Percentiles rank a stretch among this genome's conserved stretches.
phyloP scores from a whole-genome alignment of 176 grass and related monocot species.

The Oryza coarctata region DNA sequence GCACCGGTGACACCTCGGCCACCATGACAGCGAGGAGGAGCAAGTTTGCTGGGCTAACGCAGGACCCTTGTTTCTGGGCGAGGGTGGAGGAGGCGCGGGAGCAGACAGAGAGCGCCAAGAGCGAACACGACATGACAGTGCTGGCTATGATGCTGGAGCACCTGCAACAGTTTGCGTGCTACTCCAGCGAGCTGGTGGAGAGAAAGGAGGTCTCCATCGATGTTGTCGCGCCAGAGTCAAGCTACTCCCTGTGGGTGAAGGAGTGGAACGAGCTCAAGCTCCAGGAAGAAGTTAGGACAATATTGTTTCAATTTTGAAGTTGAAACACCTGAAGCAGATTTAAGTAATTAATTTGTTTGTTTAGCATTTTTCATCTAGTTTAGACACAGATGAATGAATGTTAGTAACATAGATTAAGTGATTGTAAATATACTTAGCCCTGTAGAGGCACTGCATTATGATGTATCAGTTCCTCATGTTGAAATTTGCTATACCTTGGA shows the following conservation, averaged over 20 bases:
- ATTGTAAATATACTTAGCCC: slow-evolving; percentile 38
- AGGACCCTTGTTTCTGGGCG: slow-evolving; percentile 97
- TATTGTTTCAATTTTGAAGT: slow-evolving; percentile 34
- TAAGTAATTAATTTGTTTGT: neutral
- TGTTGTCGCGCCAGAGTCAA: slow-evolving; percentile 83
- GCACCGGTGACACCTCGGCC: neutral
- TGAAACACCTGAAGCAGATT: neutral
- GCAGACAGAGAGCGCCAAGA: slow-evolving; percentile 34
- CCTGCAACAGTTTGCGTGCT: slow-evolving; percentile 59
- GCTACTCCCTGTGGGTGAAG: slow-evolving; percentile 69
- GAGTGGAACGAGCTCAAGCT: slow-evolving; percentile 75
- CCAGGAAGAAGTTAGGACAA: slow-evolving; percentile 37
- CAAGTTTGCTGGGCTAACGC: slow-evolving; percentile 87
- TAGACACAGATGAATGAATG: slow-evolving; percentile 14
- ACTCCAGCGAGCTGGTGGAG: slow-evolving; percentile 59
- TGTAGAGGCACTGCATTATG: slow-evolving; percentile 28
- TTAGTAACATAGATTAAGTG: slow-evolving; percentile 24
- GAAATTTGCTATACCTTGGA: neutral
- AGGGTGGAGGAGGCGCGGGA: slow-evolving; percentile 76
- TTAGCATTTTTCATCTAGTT: neutral
- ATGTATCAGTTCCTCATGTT: slow-evolving; percentile 33
- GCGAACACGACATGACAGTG: slow-evolving; percentile 24
- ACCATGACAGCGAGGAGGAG: slow-evolving; percentile 41
- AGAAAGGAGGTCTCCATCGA: slow-evolving; percentile 81
- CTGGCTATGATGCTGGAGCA: slow-evolving; percentile 38